phyloP scores from a whole-genome alignment of 352 stramenopile species.

The Globisporangium orthogonon region DNA sequence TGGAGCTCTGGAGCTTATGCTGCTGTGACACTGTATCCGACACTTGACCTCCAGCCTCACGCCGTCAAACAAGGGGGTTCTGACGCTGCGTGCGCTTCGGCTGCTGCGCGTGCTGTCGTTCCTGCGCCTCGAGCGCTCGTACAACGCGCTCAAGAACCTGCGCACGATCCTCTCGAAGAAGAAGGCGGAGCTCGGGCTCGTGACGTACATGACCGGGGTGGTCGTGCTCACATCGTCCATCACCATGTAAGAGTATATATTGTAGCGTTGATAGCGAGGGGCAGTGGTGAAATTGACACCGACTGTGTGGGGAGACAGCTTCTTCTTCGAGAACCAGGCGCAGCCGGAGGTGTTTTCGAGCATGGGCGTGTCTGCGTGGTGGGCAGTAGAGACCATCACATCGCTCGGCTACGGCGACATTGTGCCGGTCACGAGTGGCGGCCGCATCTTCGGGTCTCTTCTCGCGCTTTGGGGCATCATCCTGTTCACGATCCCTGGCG shows the following conservation, averaged over 20 bases:
- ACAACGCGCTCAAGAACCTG: slow-evolving; percentile 72
- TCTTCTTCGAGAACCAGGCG: slow-evolving; percentile 71
- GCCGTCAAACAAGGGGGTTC: slow-evolving; percentile 25
- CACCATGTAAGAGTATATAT: slow-evolving; percentile 47
- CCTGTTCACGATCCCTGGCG: slow-evolving; percentile 77
- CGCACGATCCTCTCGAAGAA: slow-evolving; percentile 70
- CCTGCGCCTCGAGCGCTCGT: slow-evolving; percentile 68
- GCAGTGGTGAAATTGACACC: too few relatives aligned
- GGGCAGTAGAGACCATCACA: slow-evolving; percentile 79
- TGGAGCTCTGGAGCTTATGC: too few relatives aligned
- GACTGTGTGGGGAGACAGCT: slow-evolving; percentile 21
- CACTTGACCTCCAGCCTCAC: slow-evolving; percentile 1
- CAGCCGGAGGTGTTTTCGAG: slow-evolving; percentile 77
- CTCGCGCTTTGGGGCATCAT: slow-evolving; percentile 84
- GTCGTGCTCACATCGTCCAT: slow-evolving; percentile 77
- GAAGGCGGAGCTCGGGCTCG: slow-evolving; percentile 68
- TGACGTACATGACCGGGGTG: slow-evolving; percentile 75
- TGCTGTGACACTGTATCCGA: too few relatives aligned
- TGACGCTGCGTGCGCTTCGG: slow-evolving; percentile 67
- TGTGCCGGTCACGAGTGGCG: slow-evolving; percentile 59
- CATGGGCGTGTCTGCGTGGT: slow-evolving; percentile 70
- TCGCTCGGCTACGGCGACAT: slow-evolving; percentile 85
- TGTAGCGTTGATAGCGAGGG: too few relatives aligned
- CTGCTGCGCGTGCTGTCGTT: slow-evolving; percentile 80
- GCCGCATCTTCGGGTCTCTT: slow-evolving; percentile 66